Base-by-base conservation (phyloP, 306 rosid genomes). In the Dalbergia oliveri region DNA sequence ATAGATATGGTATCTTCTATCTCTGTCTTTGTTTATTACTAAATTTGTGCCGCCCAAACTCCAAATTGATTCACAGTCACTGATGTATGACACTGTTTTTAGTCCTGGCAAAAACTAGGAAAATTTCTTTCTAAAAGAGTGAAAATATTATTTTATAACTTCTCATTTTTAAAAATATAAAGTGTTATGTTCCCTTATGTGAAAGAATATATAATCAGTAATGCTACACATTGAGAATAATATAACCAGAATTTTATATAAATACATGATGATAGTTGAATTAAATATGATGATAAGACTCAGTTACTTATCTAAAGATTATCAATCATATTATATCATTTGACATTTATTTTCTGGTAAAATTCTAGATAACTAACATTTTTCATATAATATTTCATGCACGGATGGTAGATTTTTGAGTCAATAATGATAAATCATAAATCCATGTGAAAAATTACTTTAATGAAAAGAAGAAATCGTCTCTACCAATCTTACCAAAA, bases 51-150 rank as follows among this genome's bases (percentile, higher is more conserved):
- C 71, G 71, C 33, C 70, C 62, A 45, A 75, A 45, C 47, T 33
- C 70, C 62, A 45, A 75, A 31, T 62, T 47, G 72, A 62, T 62
- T 43, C 50, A 62, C 14, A 13, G 18, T 61, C 49, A 60, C 70
- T 59, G 14, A 26, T 43, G 13, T 51, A 8, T 39, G 2, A 39
- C 39, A 57, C 37, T 34, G 11, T 33, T 71, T 33, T 33, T 71
- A 53, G 47, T 15, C 1, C 49, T 58, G 21, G n/a, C 60, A 33
- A 58, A 57, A 9, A 41, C 68, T 7, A 19, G 56, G 11, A 72
- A 73, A 8, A 39, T 13, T 5, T 7, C 58, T 73, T 61, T 21
- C 14, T 9, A 21, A 59, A 19, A 10, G 23, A n/a, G 59, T 53
- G 23, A n/a, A 5, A 15, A 16, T 8, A 59, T 59, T 59, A 23